phyloP scores from a whole-genome alignment of 2,329 filamentous ascomycete species.

The Alternaria atra region DNA sequence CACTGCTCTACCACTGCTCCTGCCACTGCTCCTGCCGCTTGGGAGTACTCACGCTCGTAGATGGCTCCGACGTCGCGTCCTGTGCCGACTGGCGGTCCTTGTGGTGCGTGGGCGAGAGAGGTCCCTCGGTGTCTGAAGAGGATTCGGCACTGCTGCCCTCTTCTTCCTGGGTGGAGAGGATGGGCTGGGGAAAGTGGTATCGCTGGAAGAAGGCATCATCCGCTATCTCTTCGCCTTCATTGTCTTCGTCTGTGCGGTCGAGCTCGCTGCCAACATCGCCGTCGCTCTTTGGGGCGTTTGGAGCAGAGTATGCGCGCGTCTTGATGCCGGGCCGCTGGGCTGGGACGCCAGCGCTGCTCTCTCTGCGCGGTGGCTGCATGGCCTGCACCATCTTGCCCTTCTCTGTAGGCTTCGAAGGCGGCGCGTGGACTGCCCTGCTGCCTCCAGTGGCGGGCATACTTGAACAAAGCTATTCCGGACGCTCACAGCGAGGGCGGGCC shows the following conservation, averaged over 20 bases:
- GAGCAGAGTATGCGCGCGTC: conserved; percentile 51
- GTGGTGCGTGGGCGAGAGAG: conserved; percentile 48
- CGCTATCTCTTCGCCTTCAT: conserved; percentile 49
- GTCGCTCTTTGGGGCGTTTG: conserved; percentile 42
- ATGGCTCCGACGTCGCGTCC: conserved; percentile 32
- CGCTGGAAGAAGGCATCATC: conserved; percentile 55
- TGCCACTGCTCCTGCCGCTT: neutral
- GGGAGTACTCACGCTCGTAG: conserved; percentile 37
- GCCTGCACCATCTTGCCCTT: conserved; percentile 39
- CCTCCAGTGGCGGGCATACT: conserved; percentile 30
- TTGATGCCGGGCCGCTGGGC: conserved; percentile 44
- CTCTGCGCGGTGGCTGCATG: conserved; percentile 33
- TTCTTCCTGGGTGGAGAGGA: conserved; percentile 3
- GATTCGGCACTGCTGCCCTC: conserved; percentile 41
- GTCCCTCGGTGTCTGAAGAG: conserved; percentile 51
- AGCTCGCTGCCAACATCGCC: conserved; percentile 28
- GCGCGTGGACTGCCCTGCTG: conserved; percentile 20
- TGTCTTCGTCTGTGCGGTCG: conserved; percentile 68
- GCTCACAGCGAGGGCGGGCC: conserved; percentile 16
- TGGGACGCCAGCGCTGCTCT: conserved; percentile 22
- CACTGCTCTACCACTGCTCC: neutral
- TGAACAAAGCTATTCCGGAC: neutral
- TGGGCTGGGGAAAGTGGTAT: conserved; percentile 49
- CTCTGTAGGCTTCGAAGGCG: conserved; percentile 27
- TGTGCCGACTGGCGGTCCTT: conserved; percentile 33